Percentiles rank a stretch among this genome's conserved stretches.
Evolutionary conservation across 352 stramenopile genomes (phyloP).

Genomic region (Phytophthora hybrid): DNA sequence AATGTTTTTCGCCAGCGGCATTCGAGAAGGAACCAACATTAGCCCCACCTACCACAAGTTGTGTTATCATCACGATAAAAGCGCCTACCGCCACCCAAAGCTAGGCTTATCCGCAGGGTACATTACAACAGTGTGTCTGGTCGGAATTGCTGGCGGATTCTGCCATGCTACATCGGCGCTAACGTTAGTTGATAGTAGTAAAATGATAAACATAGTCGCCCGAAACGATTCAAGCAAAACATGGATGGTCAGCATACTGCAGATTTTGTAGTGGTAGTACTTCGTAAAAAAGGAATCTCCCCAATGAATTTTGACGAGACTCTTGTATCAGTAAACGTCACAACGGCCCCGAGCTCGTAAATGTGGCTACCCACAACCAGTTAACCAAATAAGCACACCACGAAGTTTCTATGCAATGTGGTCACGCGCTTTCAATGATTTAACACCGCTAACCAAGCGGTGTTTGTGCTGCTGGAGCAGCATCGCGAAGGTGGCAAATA

Average conservation of each 20-base stretch:
- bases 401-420: conserved; percentile 36
- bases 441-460: conserved; percentile 23
- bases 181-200: no score
- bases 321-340: neutral
- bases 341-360: neutral
- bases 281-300: no score
- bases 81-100: neutral
- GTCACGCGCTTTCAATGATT: conserved; percentile 25
- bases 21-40: conserved; percentile 13
- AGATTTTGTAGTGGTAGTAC: no score
- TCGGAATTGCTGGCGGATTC: neutral
- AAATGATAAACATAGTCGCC: no score
- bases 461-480: conserved; percentile 31
- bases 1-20: conserved; percentile 1
- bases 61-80: conserved; percentile 10
- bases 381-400: no score
- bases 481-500: conserved; percentile 29
- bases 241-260: no score
- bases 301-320: neutral
- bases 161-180: neutral
- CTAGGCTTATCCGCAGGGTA: neutral
- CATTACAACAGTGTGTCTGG: neutral
- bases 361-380: no score
- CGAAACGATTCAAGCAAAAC: no score
- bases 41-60: conserved; percentile 4